Base-by-base conservation (phyloP, 768 basidiomycete species). In the Tremella fuciformis region DNA sequence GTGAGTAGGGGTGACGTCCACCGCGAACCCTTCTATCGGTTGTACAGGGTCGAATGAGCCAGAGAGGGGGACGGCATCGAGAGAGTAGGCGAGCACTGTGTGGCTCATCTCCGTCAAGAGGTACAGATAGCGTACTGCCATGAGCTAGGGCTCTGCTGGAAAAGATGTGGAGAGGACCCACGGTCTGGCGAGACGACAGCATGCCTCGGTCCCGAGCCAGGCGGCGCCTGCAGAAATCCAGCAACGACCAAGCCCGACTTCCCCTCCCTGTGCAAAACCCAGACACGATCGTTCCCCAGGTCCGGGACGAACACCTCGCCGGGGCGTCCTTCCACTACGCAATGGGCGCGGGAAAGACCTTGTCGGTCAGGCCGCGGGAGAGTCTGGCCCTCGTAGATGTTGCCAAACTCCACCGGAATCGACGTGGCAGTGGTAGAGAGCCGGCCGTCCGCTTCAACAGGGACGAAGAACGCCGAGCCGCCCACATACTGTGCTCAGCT, bases 311-410 rank as follows among this genome's bases (percentile, higher is more conserved):
- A 80, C 13, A 91, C 76, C 24, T 79, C 68, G 49, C 80, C 78
- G n/a, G 78, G 75, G 25, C 80, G 74, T 41, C 83, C 81, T 13
- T 84, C 67, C 55, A 81, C 68, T 37, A 85, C 83, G 66, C 91
- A 86, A 77, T 91, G 90, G 0, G 88, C 87, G 70, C 91, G 91
- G 2, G 88, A 81, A 3, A 78, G 75, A 56, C 84, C 82, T 71
- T 92, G 90, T 34, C 90, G 82, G n/a, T 82, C 81, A 4, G 71
- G 68, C 69, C 88, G 81, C 0, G 88, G 88, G 0, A 89, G 88
- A 34, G 29, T 34, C 1, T 83, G 26, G 18, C 58, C 64, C 52
- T 67, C 48, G 63, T 73, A 65, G 7, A 58, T 41, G 56, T 50
- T 70, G 16, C 64, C 58, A 46, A 71, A 60, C 51, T 65, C 48